Conservation (phyloP, 305 asterid species). For the Coffea humblotiana region DNA sequence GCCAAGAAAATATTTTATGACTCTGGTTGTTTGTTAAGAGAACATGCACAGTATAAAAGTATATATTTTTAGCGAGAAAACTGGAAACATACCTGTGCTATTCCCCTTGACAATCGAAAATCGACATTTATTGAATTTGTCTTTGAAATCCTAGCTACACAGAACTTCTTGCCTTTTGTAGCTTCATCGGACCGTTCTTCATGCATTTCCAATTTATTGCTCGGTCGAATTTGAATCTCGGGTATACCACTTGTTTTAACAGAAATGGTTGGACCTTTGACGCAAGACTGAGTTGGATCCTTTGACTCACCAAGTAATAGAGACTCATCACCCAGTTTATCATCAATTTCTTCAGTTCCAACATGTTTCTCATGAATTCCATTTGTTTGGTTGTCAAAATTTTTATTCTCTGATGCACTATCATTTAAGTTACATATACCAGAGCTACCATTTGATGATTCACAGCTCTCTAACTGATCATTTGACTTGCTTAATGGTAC, state of each 20-base stretch:
- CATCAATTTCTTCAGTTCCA: slow-evolving; percentile 46
- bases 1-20: not conserved
- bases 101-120: slow-evolving; percentile 95
- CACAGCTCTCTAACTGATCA: slow-evolving; percentile 39
- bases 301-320: slow-evolving; percentile 22
- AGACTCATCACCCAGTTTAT: slow-evolving; percentile 42
- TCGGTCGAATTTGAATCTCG: slow-evolving; percentile 49
- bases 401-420: slow-evolving; percentile 17
- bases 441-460: slow-evolving; percentile 39
- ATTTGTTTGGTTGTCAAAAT: slow-evolving; percentile 26
- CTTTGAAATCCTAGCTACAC: slow-evolving; percentile 73
- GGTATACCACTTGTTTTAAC: slow-evolving; percentile 50
- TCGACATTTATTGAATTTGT: slow-evolving; percentile 90
- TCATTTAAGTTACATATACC: slow-evolving; percentile 19
- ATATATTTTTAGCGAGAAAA: not conserved
- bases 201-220: slow-evolving; percentile 50
- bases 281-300: slow-evolving; percentile 40
- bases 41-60: not conserved
- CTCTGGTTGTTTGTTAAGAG: not conserved
- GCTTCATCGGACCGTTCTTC: slow-evolving; percentile 57
- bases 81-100: slow-evolving; percentile 66
- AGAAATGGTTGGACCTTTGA: slow-evolving; percentile 33
- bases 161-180: slow-evolving; percentile 59
- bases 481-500: slow-evolving; percentile 36
- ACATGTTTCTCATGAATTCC: slow-evolving; percentile 21